Evolutionary conservation across 1,139 yeast genomes (phyloP).

Genomic region (Geotrichum europaeum): DNA sequence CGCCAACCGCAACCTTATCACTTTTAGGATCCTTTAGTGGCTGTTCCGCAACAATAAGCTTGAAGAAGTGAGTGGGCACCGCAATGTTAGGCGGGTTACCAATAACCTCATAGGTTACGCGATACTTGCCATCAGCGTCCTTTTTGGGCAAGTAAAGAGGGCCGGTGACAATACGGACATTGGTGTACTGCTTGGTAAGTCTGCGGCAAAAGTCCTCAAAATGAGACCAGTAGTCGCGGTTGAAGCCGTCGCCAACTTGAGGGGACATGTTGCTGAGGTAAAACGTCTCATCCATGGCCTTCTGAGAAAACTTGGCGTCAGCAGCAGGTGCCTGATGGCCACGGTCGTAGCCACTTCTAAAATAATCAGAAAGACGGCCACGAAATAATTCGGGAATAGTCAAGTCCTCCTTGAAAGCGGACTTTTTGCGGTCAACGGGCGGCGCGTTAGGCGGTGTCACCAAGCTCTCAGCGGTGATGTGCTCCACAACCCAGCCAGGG

Average conservation of each 20-base stretch:
- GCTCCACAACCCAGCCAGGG: conserved; percentile 92
- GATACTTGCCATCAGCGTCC: conserved; percentile 70
- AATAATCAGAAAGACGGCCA: conserved; percentile 72
- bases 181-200: conserved; percentile 58
- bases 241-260: conserved; percentile 96
- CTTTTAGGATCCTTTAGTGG: conserved; percentile 35
- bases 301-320: conserved; percentile 82
- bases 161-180: conserved; percentile 86
- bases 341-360: conserved; percentile 92
- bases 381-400: conserved; percentile 71
- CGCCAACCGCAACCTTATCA: conserved; percentile 68
- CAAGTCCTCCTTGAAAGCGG: conserved; percentile 84
- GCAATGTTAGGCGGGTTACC: conserved; percentile 97
- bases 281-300: conserved; percentile 94
- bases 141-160: conserved; percentile 83
- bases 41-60: conserved; percentile 77
- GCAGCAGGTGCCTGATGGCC: conserved; percentile 99
- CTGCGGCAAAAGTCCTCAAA: conserved; percentile 84
- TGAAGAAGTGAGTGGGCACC: conserved; percentile 96
- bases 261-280: conserved; percentile 87
- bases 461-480: conserved; percentile 71
- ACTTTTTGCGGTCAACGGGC: conserved; percentile 58
- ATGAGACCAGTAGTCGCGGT: conserved; percentile 96
- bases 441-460: conserved; percentile 34
- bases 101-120: conserved; percentile 84